Base-by-base conservation (phyloP, 805 yeast genomes). In the Blastobotrys peoriensis region DNA sequence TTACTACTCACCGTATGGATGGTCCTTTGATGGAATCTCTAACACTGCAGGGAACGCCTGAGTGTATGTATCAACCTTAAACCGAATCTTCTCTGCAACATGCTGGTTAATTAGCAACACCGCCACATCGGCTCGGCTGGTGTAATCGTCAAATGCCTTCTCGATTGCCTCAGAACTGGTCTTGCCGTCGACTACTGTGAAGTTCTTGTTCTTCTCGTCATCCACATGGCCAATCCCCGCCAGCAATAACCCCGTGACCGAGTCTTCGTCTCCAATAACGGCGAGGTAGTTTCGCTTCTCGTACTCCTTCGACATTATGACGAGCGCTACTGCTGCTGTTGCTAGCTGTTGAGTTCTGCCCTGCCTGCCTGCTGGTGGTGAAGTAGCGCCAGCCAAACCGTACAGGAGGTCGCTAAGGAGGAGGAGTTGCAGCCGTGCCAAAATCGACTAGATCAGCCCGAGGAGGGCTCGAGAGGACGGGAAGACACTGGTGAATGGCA, bases 11-110 rank as follows among this genome's bases (percentile, higher is more conserved):
- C 62, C 74, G 64, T 93, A 93, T 18, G 98, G 98, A 64, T 93
- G 98, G 61, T 93, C 98, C 70, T 93, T 93, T 13, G 97, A 87
- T 21, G 98, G 98, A 50, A 93, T 93, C 68, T 93, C 98, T 60
- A 93, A 73, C 39, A 93, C 79, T 2, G 98, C 97, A 5, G 98
- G 98, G 67, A 93, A 93, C 8, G 98, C 95, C 52, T 81, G 78
- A 15, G 94, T 79, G 67, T 76, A 93, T 39, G 77, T 73, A 58
- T 93, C 98, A 38, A 93, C 87, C 53, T 75, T 74, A 53, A 74
- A 73, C 65, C 98, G 76, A 46, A 93, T 91, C 55, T 79, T 75
- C 58, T 93, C 98, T 15, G 98, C 98, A 53, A 60, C 65, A 65
- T 88, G 95, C 65, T 93, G 98, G 64, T 91, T 93, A 64, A 93